Conservation (phyloP, 1,139 yeast genomes). For the Candida labiduridarum region DNA sequence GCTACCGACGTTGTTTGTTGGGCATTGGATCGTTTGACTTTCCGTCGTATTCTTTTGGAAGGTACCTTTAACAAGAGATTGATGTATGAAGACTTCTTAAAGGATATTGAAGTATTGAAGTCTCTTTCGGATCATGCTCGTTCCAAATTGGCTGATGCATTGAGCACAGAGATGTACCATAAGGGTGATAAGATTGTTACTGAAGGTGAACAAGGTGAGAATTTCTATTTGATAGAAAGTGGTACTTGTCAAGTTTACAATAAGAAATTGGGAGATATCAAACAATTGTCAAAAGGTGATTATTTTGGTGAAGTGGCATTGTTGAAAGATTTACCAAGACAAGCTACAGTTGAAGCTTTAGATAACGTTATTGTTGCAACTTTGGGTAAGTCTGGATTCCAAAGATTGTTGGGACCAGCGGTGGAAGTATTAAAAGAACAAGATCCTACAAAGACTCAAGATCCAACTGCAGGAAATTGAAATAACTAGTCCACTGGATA, state of each 20-base stretch:
- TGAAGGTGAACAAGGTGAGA: slow-evolving; percentile 92
- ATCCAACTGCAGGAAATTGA: slow-evolving; percentile 10
- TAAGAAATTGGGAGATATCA: slow-evolving; percentile 60
- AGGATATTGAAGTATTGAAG: slow-evolving; percentile 80
- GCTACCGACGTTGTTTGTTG: slow-evolving; percentile 66
- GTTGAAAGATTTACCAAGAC: slow-evolving; percentile 88
- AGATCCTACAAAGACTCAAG: slow-evolving; percentile 61
- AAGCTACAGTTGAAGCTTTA: slow-evolving; percentile 86
- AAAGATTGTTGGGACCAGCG: slow-evolving; percentile 90
- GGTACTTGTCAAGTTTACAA: slow-evolving; percentile 80
- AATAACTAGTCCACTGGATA: too few relatives aligned
- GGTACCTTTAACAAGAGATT: slow-evolving; percentile 88
- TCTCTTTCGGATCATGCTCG: slow-evolving; percentile 79
- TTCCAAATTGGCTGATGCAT: slow-evolving; percentile 91
- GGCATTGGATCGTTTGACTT: slow-evolving; percentile 93
- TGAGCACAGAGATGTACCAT: slow-evolving; percentile 73
- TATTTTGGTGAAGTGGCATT: slow-evolving; percentile 97
- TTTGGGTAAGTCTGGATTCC: slow-evolving; percentile 89
- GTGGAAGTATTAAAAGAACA: slow-evolving; percentile 76
- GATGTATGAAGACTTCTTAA: slow-evolving; percentile 86
- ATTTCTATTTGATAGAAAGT: slow-evolving; percentile 84
- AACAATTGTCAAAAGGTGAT: slow-evolving; percentile 73
- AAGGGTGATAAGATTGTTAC: slow-evolving; percentile 75
- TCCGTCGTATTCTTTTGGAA: slow-evolving; percentile 87
- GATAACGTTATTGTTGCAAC: slow-evolving; percentile 84